phyloP scores from a whole-genome alignment of 1,139 yeast genomes.

The Blastobotrys elegans region DNA sequence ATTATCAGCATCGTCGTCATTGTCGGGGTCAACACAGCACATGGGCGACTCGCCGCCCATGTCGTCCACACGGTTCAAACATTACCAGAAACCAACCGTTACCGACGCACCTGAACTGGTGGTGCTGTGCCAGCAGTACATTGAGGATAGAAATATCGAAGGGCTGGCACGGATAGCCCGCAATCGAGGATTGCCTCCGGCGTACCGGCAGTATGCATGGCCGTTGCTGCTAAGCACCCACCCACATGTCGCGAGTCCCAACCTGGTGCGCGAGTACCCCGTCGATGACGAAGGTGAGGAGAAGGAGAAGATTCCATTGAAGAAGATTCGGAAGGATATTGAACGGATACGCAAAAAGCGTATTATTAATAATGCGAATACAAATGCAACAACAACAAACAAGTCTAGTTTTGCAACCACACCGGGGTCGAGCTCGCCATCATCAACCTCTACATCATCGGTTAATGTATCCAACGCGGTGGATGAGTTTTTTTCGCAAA shows the following conservation, averaged over 20 bases:
- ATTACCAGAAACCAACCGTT: constrained; percentile 36
- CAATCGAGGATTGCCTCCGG: constrained; percentile 82
- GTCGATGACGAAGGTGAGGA: constrained; percentile 9
- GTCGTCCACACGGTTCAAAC: constrained; percentile 33
- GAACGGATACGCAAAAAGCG: constrained; percentile 5
- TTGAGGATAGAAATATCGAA: constrained; percentile 51
- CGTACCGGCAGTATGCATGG: constrained; percentile 75
- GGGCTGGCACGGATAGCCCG: constrained; percentile 77
- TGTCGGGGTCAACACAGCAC: constrained; percentile 16
- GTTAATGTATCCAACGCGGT: constrained; percentile 11
- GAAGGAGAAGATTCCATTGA: constrained; percentile 6
- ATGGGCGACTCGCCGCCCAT: constrained; percentile 23
- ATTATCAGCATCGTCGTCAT: constrained; percentile 28
- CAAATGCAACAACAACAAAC: neutral
- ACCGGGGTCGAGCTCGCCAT: constrained; percentile 19
- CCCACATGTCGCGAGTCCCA: constrained; percentile 78
- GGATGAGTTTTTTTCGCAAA: constrained; percentile 17
- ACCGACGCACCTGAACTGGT: constrained; percentile 34
- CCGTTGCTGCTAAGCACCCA: constrained; percentile 75
- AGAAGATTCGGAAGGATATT: constrained; percentile 4
- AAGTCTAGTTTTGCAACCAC: constrained; percentile 10
- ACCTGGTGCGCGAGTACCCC: constrained; percentile 50
- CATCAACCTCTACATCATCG: constrained; percentile 8
- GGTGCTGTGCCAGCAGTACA: constrained; percentile 36
- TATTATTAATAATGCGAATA: neutral